Percentiles rank a stretch among this genome's conserved stretches.
These are phyloP conservation scores for Agapanthus africanus DNA, from an alignment of 106 monocot genomes.

Conservation along the genomic window DNA sequence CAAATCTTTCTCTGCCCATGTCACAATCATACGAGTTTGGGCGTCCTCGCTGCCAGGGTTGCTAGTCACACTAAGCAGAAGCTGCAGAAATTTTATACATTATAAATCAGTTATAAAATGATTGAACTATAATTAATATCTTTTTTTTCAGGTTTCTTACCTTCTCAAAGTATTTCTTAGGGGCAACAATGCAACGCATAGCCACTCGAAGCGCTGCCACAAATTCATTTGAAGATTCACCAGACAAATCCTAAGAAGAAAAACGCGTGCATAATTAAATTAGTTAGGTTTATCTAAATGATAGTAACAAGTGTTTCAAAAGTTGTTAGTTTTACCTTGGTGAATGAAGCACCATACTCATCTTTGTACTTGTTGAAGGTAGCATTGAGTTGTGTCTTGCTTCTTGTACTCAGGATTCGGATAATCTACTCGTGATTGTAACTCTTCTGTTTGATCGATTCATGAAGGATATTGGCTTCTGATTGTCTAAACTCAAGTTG, in stretches of 20 bases:
- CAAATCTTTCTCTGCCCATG: conserved; percentile 66
- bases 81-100: conserved; percentile 12
- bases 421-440: conserved; percentile 54
- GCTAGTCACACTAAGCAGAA: conserved; percentile 34
- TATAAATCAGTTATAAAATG: neutral
- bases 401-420: conserved; percentile 81
- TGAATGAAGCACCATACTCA: conserved; percentile 45
- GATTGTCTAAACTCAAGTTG: conserved; percentile 24
- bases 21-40: conserved; percentile 56
- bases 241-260: conserved; percentile 33
- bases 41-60: conserved; percentile 31
- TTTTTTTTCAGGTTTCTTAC: conserved; percentile 14
- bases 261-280: neutral
- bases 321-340: conserved; percentile 32
- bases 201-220: conserved; percentile 36
- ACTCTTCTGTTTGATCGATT: conserved; percentile 34
- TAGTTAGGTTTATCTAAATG: neutral
- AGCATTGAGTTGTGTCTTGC: conserved; percentile 78
- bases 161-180: conserved; percentile 76
- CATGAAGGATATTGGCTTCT: conserved; percentile 60
- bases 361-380: conserved; percentile 82
- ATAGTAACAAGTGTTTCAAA: neutral
- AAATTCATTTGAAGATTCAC: conserved; percentile 35
- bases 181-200: conserved; percentile 47
- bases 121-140: neutral